Evolutionary conservation across 257 asterid genomes (phyloP), one percentile per base, ranked within the genome.

Genomic region (Ocimum tenuiflorum): DNA sequence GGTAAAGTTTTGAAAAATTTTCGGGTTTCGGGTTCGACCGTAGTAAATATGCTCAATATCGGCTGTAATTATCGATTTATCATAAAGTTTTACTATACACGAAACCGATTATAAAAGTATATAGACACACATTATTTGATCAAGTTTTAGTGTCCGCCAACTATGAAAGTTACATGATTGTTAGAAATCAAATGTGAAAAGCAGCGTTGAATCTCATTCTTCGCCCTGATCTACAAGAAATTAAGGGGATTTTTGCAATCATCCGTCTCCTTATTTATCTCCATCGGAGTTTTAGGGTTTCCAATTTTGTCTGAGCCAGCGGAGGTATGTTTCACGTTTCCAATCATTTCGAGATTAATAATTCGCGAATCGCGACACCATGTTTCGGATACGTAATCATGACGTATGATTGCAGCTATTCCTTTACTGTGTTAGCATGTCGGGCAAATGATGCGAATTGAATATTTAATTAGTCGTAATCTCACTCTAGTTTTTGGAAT

Each of bases 231-330:
- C 75, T 38, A 57, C 81, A 36, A 46, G 41, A 42, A 54, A 45
- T 68, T 68, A 55, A 80, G 79, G 71, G 77, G 57, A 51, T 73
- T 78, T 68, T 68, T 67, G 43, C 79, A 50, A 65, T 67, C 78
- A 58, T 54, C 73, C 82, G 62, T 20, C 54, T 11, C 39, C 54
- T 43, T 18, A 41, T 42, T 43, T 18, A 35, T 42, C 56, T 18
- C 24, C 80, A 51, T 63, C 68, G 47, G 53, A 54, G 63, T 71
- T 72, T 70, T 81, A 86, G 92, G 92, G 89, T 83, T 81, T 63
- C 62, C 14, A 42, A 45, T 27, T 11, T 20, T 43, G 1, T 63
- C 73, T 13, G 50, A 49, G 43, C 63, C 39, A 60, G 54, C 60
- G 18, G 60, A 78, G 81, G 83, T 77, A 67, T 47, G 64, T 59